Base-by-base conservation (phyloP, 306 rosid genomes). In the Vigna trinervia region DNA sequence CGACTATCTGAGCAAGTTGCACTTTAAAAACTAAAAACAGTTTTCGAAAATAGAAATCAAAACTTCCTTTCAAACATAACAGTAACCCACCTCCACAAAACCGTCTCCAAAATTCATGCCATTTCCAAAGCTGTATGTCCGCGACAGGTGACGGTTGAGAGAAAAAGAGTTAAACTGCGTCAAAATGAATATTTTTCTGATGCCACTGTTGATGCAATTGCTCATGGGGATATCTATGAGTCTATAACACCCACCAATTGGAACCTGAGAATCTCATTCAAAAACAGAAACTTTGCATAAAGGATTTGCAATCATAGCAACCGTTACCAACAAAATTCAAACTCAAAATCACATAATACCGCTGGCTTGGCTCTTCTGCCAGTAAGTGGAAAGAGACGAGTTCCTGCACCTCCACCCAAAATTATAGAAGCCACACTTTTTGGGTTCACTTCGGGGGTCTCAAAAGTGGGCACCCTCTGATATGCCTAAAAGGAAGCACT, bases 371-470 rank as follows among this genome's bases (percentile, higher is more conserved):
- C 96, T 85, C 98, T 92, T 83, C 63, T 83, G 78, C 94, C 74
- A 64, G 98, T 92, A 17, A 94, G 98, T 82, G 97, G 98, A 86
- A 86, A 90, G 34, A 94, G 80, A 66, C 96, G 96, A 84, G 97
- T 94, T 61, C 98, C 98, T 65, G 94, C 98, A 75, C 98, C 98
- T 52, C 98, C 97, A 43, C 97, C 97, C 85, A 94, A 79, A 20
- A 94, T 89, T 77, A 94, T 89, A 0, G 98, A 90, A 86, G 97
- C 98, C 8, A 94, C 90, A 51, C 85, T 87, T 30, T 84, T 91
- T 5, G 98, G 96, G 77, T 94, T 94, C 41, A 89, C 96, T 78
- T 20, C 51, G 15, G 87, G 86, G 63, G 77, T 52, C 60, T 89
- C 91, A 78, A 86, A 82, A 19, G 48, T 1, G 22, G 89, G 88